Evolutionary conservation across 495 filamentous ascomycete species (phyloP), one percentile per base, ranked within the genome.

Genomic region (Cercophora samala): DNA sequence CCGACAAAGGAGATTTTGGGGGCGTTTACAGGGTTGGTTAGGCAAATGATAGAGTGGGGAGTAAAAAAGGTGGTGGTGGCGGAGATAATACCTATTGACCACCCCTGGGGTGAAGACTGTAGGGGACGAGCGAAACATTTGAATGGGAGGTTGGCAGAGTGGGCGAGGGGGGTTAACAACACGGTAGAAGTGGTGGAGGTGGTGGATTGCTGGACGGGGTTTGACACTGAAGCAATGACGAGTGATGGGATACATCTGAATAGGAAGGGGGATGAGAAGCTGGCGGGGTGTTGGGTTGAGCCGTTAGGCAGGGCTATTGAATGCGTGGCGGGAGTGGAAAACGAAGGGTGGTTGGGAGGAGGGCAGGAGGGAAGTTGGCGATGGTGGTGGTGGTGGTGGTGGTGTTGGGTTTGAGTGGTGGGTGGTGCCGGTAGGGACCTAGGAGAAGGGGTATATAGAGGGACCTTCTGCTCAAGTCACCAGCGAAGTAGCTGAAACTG

Each of bases 201-300:
- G 5, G 81, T 83, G 0, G 80, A 84, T 65, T 76, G 78, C 65
- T 83, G 73, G 69, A 79, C 73, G 0, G 80, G 79, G 8, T 83
- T 82, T 52, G 70, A 75, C 32, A 64, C 72, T 19, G 54, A 69
- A 3, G 69, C 63, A 15, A 78, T 79, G 63, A 72, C 77, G 3
- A 56, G 67, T 5, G 81, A 84, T 67, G 80, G 81, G 6, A 77
- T 83, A 13, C 81, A 84, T 66, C 82, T 81, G 1, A 83, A 81
- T 63, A 68, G 68, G 37, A 66, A 60, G 5, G 81, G 81, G 15
- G 76, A 79, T 64, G 64, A 67, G 13, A 79, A 78, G 72, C 74
- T 82, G 66, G 73, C 75, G n/a, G 68, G 75, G 53, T 73, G 69
- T 52, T 83, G 80, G 80, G 77, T 29, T 59, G 63, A 37, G 9